These are phyloP conservation scores for Actinomortierella ambigua DNA, from an alignment of 371 early-diverging fungal genomes.

Conservation along the genomic window DNA sequence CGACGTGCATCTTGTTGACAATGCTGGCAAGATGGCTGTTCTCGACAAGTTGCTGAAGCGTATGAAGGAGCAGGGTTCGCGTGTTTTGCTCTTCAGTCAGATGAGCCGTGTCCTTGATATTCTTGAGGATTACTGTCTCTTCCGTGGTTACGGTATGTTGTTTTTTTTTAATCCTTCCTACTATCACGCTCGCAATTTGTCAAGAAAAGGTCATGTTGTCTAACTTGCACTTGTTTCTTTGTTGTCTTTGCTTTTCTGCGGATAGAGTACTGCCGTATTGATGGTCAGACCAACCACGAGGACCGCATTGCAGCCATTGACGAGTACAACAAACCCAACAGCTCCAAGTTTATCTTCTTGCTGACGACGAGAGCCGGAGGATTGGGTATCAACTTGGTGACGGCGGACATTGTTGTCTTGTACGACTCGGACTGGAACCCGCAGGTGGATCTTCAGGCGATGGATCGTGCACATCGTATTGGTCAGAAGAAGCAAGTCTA, in stretches of 20 bases:
- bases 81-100: constrained; percentile 98
- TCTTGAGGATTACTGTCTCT: constrained; percentile 97
- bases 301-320: constrained; percentile 94
- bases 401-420: constrained; percentile 97
- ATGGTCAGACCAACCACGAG: constrained; percentile 96
- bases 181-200: background rate
- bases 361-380: constrained; percentile 99
- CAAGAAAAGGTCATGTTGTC: background rate
- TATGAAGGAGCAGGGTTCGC: constrained; percentile 90
- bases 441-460: constrained; percentile 95
- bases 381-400: constrained; percentile 98
- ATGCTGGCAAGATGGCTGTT: constrained; percentile 93
- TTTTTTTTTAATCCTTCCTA: constrained; percentile 1
- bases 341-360: constrained; percentile 96
- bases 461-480: constrained; percentile 99
- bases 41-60: constrained; percentile 91
- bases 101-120: constrained; percentile 99
- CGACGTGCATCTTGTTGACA: constrained; percentile 95
- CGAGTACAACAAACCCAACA: constrained; percentile 91
- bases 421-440: constrained; percentile 99
- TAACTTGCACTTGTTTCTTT: constrained; percentile 3
- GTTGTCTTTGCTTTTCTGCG: background rate
- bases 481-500: constrained; percentile 99
- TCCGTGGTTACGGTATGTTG: constrained; percentile 77
- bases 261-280: constrained; percentile 95